Conservation (phyloP, 148 eudicot species). For the Camellia granthamiana region DNA sequence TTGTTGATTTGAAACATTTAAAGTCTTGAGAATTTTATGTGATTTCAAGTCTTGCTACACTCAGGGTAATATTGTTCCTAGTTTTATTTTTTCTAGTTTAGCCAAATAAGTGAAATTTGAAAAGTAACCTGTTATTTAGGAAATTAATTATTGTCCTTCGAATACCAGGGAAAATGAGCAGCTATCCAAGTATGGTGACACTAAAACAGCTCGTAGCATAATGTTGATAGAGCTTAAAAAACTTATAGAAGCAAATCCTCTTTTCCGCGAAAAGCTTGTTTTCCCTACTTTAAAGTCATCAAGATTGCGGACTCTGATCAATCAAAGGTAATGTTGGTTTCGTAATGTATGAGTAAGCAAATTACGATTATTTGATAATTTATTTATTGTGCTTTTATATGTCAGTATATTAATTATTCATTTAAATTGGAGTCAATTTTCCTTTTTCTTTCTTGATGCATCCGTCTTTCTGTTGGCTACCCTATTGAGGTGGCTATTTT, state of each 20-base stretch:
- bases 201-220: conserved; percentile 74
- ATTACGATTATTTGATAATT: neutral
- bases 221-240: conserved; percentile 84
- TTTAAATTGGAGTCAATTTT: neutral
- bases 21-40: neutral
- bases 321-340: conserved; percentile 60
- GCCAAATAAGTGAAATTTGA: neutral
- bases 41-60: neutral
- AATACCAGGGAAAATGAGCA: conserved; percentile 79
- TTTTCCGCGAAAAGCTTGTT: conserved; percentile 77
- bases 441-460: neutral
- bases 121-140: neutral
- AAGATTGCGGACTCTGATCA: conserved; percentile 80
- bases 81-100: neutral
- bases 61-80: neutral
- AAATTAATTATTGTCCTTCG: conserved; percentile 6
- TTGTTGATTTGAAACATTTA: neutral
- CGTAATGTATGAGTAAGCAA: neutral
- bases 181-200: conserved; percentile 84
- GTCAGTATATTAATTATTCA: neutral
- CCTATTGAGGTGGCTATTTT: neutral
- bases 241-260: conserved; percentile 85
- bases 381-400: neutral
- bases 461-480: neutral
- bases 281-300: conserved; percentile 75